Base-by-base conservation (phyloP, 2,329 filamentous ascomycete species). In the Incumbomyces lentus region DNA sequence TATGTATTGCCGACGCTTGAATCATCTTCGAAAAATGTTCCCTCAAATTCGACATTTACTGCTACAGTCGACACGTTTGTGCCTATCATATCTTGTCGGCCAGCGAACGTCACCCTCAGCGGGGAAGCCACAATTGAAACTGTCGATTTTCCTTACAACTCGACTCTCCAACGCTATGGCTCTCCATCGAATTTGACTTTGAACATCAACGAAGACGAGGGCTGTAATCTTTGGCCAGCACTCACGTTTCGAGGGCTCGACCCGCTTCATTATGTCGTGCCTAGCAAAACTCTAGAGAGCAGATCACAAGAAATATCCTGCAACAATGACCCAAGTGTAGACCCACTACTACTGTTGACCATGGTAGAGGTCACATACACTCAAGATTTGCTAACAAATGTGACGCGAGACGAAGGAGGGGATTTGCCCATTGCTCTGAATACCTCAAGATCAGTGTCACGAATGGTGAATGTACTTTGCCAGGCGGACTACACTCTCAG, bases 401-500 rank as follows among this genome's bases (percentile, higher is more conserved):
- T 52, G 11, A 51, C 49, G 11, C 48, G 50, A 34, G 35, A 51
- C 10, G 54, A 52, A 19, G 51, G 51, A 8, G 54, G 52, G 11
- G 38, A 51, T 3, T 53, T 53, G 18, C 49, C 49, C 8, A 54
- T 56, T 40, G 54, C 54, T 4, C 48, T 47, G 30, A 48, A 48
- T 29, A 50, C 54, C 18, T 55, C 53, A 4, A 50, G 54, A 34
- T 53, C 49, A 2, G 40, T 57, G 2, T 49, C 40, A 17, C 53
- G 47, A 17, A 49, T 55, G 30, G 50, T 46, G 16, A 55, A 52
- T 30, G 50, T 57, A n/a, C 48, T 57, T 35, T 57, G 55, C 43
- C 45, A 32, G 18, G 40, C 55, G 16, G 50, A 52, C 3, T 53
- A 55, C 33, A 52, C 45, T 8, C 51, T 57, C 32, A 50, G 49